Base-by-base conservation (phyloP, 352 stramenopile genomes). In the Aphanomyces stellatus region DNA sequence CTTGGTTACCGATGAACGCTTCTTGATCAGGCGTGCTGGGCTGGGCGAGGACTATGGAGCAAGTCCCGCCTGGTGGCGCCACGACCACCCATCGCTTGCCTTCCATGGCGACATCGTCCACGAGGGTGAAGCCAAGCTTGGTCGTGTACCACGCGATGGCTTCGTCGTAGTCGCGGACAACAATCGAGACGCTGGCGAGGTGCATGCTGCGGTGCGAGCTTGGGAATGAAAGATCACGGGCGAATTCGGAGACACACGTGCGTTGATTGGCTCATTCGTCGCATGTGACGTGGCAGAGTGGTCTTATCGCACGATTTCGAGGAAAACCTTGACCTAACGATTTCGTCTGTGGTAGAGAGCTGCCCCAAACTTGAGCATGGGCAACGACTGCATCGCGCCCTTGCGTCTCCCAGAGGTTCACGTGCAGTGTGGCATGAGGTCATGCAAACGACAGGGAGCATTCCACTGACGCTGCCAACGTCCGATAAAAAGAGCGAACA, bases 81-180 rank as follows among this genome's bases (percentile, higher is more conserved):
- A 57, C 49, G 7, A 57, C 49, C 7, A 57, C 28, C 49, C 49
- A 57, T n/a, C 49, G 49, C 49, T 57, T 57, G 19, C 24, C 24
- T 11, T 33, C 49, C 11, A 17, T 24, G 6, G 24, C 19, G 19
- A n/a, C 19, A n/a, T 57, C 24, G 24, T 57, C 49, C 7, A 57
- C 49, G 7, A 57, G 25, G 49, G 31, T 4, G 49, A 57, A 57
- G 25, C 49, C 49, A 13, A 31, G 11, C 11, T 57, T 33, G 4
- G 24, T 57, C 49, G 27, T 37, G 28, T 57, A 57, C 3, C 24
- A 57, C 24, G 24, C 49, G 28, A 57, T 57, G 19, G 49, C 49
- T 33, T 33, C 49, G 49, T 57, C 49, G 27, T 57, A 57, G 49
- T 57, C 49, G 49, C 24, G 24, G 28, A 57, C 49, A 19, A 57